phyloP scores from a whole-genome alignment of 495 filamentous ascomycete species.

The Aspergillus sclerotiicarbonarius region DNA sequence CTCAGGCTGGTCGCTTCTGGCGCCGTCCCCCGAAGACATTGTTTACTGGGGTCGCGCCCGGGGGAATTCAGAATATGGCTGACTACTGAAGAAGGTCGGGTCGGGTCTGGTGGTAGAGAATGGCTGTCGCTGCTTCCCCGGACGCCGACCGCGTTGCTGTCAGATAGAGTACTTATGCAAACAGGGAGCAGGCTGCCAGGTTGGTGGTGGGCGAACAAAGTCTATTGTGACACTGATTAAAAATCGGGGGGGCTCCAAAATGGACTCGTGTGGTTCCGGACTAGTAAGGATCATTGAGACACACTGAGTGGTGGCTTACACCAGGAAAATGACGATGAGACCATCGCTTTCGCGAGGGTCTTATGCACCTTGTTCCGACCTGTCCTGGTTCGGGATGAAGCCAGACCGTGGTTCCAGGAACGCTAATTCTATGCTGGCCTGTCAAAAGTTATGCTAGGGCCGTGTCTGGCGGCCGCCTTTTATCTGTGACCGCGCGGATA shows the following conservation, averaged over 20 bases:
- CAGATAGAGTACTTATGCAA: neutral
- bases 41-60: neutral
- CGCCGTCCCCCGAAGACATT: slow-evolving; percentile 2
- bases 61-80: neutral
- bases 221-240: slow-evolving; percentile 5
- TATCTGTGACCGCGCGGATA: neutral
- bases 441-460: neutral
- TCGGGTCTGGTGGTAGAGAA: neutral
- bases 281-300: slow-evolving; percentile 3
- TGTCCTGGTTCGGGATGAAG: neutral
- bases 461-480: neutral
- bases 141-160: neutral
- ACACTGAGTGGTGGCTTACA: slow-evolving; percentile 4
- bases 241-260: neutral
- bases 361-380: neutral
- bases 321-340: slow-evolving; percentile 8
- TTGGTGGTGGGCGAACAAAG: slow-evolving; percentile 4
- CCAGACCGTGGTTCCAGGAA: neutral
- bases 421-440: neutral
- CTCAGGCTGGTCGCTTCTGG: slow-evolving; percentile 6
- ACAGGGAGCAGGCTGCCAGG: neutral
- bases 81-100: neutral
- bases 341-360: neutral
- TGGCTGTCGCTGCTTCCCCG: neutral
- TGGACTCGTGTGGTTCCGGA: neutral